Conservation (phyloP, 1,284 basidiomycete genomes). For the Acaromyces ingoldii region DNA sequence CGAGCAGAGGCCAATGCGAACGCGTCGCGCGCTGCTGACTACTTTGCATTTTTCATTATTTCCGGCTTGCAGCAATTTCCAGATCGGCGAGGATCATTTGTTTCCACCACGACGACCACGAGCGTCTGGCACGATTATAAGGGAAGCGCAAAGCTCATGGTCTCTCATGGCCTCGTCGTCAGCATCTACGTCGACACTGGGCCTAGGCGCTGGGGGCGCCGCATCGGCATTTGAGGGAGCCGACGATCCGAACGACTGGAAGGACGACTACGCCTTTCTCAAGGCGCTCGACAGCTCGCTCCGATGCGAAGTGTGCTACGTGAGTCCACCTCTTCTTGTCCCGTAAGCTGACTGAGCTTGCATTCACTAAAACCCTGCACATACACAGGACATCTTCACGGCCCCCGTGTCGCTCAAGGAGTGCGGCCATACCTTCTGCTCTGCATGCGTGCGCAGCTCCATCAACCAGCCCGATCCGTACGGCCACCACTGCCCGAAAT, state of each 20-base stretch:
- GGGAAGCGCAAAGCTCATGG: too few species aligned
- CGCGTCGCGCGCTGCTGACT: too few species aligned
- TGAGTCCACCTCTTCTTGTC: not conserved
- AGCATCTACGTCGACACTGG: too few species aligned
- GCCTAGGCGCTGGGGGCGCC: not conserved
- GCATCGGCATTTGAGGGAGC: slow-evolving; percentile 20
- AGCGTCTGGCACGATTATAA: too few species aligned
- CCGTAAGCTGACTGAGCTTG: not conserved
- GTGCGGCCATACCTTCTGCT: slow-evolving; percentile 46
- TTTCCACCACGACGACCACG: too few species aligned
- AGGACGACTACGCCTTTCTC: slow-evolving; percentile 23
- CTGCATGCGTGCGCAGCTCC: slow-evolving; percentile 42
- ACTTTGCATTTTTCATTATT: too few species aligned
- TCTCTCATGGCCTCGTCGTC: too few species aligned
- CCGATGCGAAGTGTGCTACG: slow-evolving; percentile 45
- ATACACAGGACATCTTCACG: slow-evolving; percentile 35
- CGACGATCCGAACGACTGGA: slow-evolving; percentile 46
- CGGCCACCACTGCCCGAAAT: slow-evolving; percentile 45
- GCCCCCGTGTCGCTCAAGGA: slow-evolving; percentile 43
- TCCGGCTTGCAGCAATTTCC: too few species aligned
- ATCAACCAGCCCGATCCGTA: slow-evolving; percentile 43
- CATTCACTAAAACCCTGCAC: not conserved
- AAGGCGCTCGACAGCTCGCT: slow-evolving; percentile 33
- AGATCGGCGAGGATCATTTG: too few species aligned
- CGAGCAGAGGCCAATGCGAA: too few species aligned